Evolutionary conservation across 495 filamentous ascomycete species (phyloP).

Genomic region (Pyronema domesticum): DNA sequence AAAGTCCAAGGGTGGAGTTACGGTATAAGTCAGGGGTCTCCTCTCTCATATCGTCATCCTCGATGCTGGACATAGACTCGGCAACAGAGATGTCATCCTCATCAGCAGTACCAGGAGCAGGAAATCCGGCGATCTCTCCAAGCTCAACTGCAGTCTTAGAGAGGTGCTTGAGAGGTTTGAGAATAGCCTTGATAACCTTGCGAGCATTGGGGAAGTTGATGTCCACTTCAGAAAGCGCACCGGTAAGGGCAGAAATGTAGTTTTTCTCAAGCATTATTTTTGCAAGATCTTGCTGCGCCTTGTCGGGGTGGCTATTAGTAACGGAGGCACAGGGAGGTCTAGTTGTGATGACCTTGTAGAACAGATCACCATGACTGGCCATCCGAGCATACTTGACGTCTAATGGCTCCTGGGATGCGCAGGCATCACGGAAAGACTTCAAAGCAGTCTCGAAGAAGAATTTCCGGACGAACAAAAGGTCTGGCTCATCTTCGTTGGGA

Average conservation of each 20-base stretch:
- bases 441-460: conserved; percentile 89
- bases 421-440: conserved; percentile 81
- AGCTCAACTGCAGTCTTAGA: conserved; percentile 73
- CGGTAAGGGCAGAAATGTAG: conserved; percentile 69
- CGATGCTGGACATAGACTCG: conserved; percentile 72
- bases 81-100: conserved; percentile 83
- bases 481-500: conserved; percentile 58
- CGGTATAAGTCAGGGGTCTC: conserved; percentile 95
- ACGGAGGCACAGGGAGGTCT: conserved; percentile 34
- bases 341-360: conserved; percentile 76
- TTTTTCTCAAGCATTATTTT: conserved; percentile 97
- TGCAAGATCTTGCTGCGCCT: conserved; percentile 54
- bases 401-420: conserved; percentile 56
- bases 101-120: conserved; percentile 46
- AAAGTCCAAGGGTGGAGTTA: conserved; percentile 87
- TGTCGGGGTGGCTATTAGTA: conserved; percentile 5
- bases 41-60: conserved; percentile 76
- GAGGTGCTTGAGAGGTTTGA: conserved; percentile 69
- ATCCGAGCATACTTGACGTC: conserved; percentile 75
- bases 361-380: conserved; percentile 71
- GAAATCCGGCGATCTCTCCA: conserved; percentile 59
- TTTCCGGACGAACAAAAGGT: conserved; percentile 77
- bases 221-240: conserved; percentile 90
- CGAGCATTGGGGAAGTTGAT: conserved; percentile 78
- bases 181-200: conserved; percentile 85